phyloP scores from a whole-genome alignment of 129 eudicot species.

The Escallonia herrerae region DNA sequence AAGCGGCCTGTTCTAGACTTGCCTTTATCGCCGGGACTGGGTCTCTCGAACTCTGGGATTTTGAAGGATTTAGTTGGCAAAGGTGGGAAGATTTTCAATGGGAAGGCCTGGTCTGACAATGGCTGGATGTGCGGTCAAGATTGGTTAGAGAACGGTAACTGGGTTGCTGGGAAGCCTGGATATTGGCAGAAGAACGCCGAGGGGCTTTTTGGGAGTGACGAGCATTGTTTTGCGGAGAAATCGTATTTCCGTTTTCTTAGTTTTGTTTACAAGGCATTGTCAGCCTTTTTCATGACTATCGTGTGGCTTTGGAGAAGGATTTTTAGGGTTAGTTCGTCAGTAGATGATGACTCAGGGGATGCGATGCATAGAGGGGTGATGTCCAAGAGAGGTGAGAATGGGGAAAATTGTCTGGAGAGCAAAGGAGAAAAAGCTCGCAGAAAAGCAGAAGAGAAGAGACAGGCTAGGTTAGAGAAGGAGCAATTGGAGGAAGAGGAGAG shows the following conservation, averaged over 20 bases:
- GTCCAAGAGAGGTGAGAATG: slow-evolving; percentile 55
- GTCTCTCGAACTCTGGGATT: slow-evolving; percentile 58
- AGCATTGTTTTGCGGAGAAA: slow-evolving; percentile 59
- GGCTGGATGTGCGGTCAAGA: slow-evolving; percentile 71
- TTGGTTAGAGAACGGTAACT: slow-evolving; percentile 69
- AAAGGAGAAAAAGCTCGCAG: slow-evolving; percentile 85
- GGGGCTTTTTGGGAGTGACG: slow-evolving; percentile 40
- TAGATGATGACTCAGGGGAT: slow-evolving; percentile 50
- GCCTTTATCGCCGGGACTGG: slow-evolving; percentile 58
- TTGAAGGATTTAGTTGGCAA: slow-evolving; percentile 75
- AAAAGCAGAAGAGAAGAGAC: slow-evolving; percentile 95
- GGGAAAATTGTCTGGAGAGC: slow-evolving; percentile 58
- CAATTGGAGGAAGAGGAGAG: slow-evolving; percentile 88
- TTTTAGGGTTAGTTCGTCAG: slow-evolving; percentile 56
- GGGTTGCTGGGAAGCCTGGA: slow-evolving; percentile 54
- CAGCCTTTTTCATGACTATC: slow-evolving; percentile 42
- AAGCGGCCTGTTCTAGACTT: slow-evolving; percentile 76
- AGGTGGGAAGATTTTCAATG: slow-evolving; percentile 75
- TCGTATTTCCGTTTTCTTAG: slow-evolving; percentile 45
- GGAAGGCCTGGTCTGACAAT: slow-evolving; percentile 70
- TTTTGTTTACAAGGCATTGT: slow-evolving; percentile 49
- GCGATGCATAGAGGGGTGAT: slow-evolving; percentile 37
- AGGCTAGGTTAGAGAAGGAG: slow-evolving; percentile 83
- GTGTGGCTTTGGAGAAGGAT: slow-evolving; percentile 68
- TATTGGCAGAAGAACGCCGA: slow-evolving; percentile 35